Evolutionary conservation across 345 rosid genomes (phyloP).

Genomic region (Boechera retrofracta): DNA sequence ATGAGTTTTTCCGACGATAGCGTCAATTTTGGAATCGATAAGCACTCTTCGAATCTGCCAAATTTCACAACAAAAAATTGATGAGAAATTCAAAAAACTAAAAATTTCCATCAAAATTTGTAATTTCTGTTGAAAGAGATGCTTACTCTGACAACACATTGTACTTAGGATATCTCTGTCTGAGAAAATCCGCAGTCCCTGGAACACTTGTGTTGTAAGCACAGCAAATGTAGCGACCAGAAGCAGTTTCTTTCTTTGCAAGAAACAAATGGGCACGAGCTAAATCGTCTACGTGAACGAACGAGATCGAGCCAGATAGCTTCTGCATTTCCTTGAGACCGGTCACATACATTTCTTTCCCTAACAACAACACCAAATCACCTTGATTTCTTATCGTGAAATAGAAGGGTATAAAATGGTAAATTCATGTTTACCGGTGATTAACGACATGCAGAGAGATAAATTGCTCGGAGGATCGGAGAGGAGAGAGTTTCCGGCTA

Average conservation of each 20-base stretch:
- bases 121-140: neutral
- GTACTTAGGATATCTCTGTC: slow-evolving; percentile 66
- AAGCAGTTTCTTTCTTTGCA: slow-evolving; percentile 82
- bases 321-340: slow-evolving; percentile 84
- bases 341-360: slow-evolving; percentile 60
- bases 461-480: slow-evolving; percentile 64
- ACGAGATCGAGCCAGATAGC: slow-evolving; percentile 83
- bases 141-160: slow-evolving; percentile 73
- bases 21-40: slow-evolving; percentile 59
- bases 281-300: slow-evolving; percentile 77
- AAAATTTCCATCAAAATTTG: neutral
- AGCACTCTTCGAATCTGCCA: slow-evolving; percentile 73
- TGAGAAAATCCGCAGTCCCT: slow-evolving; percentile 66
- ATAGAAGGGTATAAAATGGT: neutral
- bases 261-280: slow-evolving; percentile 82
- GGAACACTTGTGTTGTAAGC: slow-evolving; percentile 69
- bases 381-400: neutral
- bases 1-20: slow-evolving; percentile 75
- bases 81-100: neutral
- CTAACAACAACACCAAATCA: slow-evolving; percentile 48
- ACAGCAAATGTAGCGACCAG: slow-evolving; percentile 82
- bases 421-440: slow-evolving; percentile 58
- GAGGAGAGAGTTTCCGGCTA: slow-evolving; percentile 69
- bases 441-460: slow-evolving; percentile 57
- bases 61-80: neutral